Base-by-base conservation (phyloP, 139 green algal species). In the Volvox africanus region DNA sequence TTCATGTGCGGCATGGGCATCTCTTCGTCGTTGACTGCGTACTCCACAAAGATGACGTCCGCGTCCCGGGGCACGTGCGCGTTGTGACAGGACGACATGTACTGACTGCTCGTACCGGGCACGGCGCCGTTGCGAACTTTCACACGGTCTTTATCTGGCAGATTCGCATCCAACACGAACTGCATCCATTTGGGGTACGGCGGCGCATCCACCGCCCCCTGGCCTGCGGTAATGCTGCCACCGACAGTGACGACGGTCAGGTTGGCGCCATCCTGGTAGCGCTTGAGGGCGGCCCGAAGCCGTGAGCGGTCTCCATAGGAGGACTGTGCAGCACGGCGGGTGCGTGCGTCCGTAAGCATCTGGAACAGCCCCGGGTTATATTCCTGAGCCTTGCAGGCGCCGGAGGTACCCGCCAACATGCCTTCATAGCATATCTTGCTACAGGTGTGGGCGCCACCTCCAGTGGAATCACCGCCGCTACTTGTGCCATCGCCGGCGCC, bases 31-130 rank as follows among this genome's bases (percentile, higher is more conserved):
- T 91, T 92, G 14, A 92, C 69, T 0, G 81, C 80, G 77, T 93
- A 93, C 77, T 95, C 93, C n/a, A 95, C 77, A 30, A 95, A 44
- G 1, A 95, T 37, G 22, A 95, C 71, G 85, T 95, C 93, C n/a
- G 50, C 87, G 20, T 92, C 50, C 2, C 30, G 30, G 20, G 85
- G 81, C 50, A 94, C 88, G 76, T 93, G 89, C 84, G 81, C 88
- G 65, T 93, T 88, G 67, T 92, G 37, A 89, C 92, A 94, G 3
- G 82, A 44, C 33, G 21, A 50, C 61, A 92, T 88, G 68, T 88
- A 94, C 62, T 92, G 88, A 17, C 73, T 91, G 22, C 80, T 83
- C 5, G 87, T 90, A 26, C 73, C 91, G 2, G 91, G 93, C 65
- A 93, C 91, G 0, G 88, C 90, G 28, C 93, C 91, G 44, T 95